Percentiles rank a stretch among this genome's conserved stretches.
phyloP scores from a whole-genome alignment of 441 rosid species.

The Pelargonium fulgidum region DNA sequence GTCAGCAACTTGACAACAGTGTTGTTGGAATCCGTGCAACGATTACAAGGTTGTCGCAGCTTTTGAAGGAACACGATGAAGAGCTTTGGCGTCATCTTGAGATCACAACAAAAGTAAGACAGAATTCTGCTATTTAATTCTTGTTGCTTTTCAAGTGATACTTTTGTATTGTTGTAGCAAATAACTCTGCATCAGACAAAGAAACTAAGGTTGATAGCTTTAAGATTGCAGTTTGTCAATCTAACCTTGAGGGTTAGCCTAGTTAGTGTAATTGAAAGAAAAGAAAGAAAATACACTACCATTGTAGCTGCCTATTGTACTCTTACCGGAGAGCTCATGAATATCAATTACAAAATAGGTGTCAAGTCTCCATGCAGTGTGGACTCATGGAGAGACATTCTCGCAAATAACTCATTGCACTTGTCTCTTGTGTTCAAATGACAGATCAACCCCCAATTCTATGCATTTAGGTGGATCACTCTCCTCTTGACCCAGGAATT shows the following conservation, averaged over 20 bases:
- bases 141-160: too few relatives aligned
- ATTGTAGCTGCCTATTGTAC: too few relatives aligned
- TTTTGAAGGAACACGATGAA: slow-evolving; percentile 86
- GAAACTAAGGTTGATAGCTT: background rate
- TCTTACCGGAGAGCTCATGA: too few relatives aligned
- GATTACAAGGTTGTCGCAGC: slow-evolving; percentile 71
- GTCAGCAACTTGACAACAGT: slow-evolving; percentile 98
- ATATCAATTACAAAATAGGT: too few relatives aligned
- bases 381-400: background rate
- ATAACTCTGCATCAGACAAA: background rate
- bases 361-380: background rate
- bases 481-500: slow-evolving; percentile 92
- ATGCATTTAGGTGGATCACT: slow-evolving; percentile 97
- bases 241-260: background rate
- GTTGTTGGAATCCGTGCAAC: slow-evolving; percentile 89
- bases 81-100: slow-evolving; percentile 99
- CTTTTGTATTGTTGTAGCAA: too few relatives aligned
- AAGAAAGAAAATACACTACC: too few relatives aligned
- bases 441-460: slow-evolving; percentile 95
- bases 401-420: background rate
- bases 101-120: slow-evolving; percentile 82
- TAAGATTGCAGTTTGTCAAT: background rate
- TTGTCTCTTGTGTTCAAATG: slow-evolving; percentile 21
- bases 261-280: too few relatives aligned
- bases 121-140: background rate